Conservation (phyloP, 352 stramenopile species). For the Phytopythium litorale region DNA sequence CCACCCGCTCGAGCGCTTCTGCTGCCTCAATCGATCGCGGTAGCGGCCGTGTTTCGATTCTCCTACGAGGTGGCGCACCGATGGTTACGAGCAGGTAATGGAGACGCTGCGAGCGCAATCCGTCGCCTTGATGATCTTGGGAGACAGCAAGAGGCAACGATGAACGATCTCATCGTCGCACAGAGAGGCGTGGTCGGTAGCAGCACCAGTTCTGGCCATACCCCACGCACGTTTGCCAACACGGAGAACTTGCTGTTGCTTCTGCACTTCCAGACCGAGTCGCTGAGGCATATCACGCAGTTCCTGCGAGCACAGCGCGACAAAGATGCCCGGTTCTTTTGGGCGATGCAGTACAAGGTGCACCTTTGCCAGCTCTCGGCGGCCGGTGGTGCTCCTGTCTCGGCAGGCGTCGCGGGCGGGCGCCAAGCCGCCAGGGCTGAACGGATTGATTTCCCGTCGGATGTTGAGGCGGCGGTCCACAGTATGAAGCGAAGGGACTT, state of each 20-base stretch:
- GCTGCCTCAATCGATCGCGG: slow-evolving; percentile 29
- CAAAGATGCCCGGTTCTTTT: slow-evolving; percentile 34
- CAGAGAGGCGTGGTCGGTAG: neutral
- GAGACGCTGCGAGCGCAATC: neutral
- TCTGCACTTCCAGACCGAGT: slow-evolving; percentile 12
- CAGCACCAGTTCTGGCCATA: neutral
- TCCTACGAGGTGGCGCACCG: slow-evolving; percentile 21
- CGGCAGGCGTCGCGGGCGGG: neutral
- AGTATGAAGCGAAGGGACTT: slow-evolving; percentile 6
- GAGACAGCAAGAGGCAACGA: neutral
- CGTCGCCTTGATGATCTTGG: neutral
- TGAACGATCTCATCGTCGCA: neutral
- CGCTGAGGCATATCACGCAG: slow-evolving; percentile 12
- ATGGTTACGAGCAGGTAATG: neutral
- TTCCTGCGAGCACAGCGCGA: slow-evolving; percentile 9
- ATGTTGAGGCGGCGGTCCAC: neutral
- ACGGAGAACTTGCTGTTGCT: slow-evolving; percentile 35
- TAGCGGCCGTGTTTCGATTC: slow-evolving; percentile 20
- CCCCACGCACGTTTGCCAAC: neutral
- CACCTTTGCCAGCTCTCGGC: slow-evolving; percentile 5
- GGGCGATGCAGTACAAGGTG: slow-evolving; percentile 37
- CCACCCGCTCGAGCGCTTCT: slow-evolving; percentile 1
- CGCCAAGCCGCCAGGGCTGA: neutral
- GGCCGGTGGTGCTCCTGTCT: no score
- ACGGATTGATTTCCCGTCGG: neutral